Conservation (phyloP, 2,329 filamentous ascomycete species). For the Verticillium klebahnii region DNA sequence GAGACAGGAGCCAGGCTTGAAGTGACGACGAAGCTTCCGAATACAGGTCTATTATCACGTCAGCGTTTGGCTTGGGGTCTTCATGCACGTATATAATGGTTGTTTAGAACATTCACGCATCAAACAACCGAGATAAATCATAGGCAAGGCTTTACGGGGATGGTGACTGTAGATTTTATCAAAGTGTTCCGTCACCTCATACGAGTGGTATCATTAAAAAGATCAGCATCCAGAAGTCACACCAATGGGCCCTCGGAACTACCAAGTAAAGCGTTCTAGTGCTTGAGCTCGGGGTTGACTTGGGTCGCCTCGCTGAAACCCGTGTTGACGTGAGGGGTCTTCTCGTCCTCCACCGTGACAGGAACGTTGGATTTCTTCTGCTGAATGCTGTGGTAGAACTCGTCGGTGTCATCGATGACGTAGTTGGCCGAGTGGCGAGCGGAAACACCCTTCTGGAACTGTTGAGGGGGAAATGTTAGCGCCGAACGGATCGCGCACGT, state of each 20-base stretch:
- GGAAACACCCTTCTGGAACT: constrained; percentile 30
- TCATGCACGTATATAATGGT: no score
- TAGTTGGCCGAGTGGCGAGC: constrained; percentile 33
- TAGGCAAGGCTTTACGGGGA: neutral
- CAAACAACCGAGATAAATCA: no score
- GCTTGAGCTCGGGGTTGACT: neutral
- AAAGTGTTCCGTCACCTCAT: neutral
- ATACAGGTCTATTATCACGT: no score
- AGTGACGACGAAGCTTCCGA: no score
- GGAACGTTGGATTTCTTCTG: neutral
- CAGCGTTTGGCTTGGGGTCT: no score
- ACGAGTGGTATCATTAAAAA: neutral
- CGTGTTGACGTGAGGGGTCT: neutral
- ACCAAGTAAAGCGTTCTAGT: neutral
- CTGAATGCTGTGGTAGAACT: neutral
- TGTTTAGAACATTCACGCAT: no score
- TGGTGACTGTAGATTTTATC: neutral
- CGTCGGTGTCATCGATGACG: constrained; percentile 11
- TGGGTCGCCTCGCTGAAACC: neutral
- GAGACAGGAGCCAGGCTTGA: no score
- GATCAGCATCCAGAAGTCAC: neutral
- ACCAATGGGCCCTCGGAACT: neutral
- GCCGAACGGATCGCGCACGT: neutral
- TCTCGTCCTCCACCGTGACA: neutral
- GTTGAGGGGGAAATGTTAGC: neutral